Evolutionary conservation across 2,329 filamentous ascomycete species (phyloP).

Genomic region (Ascomycota sp.): DNA sequence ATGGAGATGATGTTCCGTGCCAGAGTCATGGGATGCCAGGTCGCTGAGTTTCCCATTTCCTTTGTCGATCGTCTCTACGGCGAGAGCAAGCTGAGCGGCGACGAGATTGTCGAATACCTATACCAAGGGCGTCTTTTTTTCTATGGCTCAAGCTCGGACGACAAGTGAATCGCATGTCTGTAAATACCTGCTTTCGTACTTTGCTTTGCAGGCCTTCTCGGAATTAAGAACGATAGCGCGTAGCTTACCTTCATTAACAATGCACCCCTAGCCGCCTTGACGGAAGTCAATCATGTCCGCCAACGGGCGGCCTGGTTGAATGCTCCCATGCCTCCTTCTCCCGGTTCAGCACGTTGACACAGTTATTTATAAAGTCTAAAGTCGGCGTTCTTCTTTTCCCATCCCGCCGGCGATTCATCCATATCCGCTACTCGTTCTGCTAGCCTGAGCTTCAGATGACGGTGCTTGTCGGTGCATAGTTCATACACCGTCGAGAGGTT

Average conservation of each 20-base stretch:
- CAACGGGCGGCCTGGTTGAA: too few relatives aligned
- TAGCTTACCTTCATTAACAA: too few relatives aligned
- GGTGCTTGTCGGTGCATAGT: constrained; percentile 61
- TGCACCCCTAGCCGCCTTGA: too few relatives aligned
- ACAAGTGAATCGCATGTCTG: too few relatives aligned
- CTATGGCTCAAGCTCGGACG: constrained; percentile 63
- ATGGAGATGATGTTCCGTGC: constrained; percentile 99
- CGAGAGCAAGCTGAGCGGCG: constrained; percentile 81
- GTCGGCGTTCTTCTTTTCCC: constrained; percentile 52
- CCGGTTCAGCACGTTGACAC: too few relatives aligned
- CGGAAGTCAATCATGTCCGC: too few relatives aligned
- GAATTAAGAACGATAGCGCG: too few relatives aligned
- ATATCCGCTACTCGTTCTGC: constrained; percentile 47
- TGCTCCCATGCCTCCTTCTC: neutral
- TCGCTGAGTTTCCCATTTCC: constrained; percentile 86
- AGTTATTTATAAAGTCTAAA: constrained; percentile 72
- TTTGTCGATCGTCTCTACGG: constrained; percentile 94
- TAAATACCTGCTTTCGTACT: too few relatives aligned
- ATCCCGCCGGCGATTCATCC: constrained; percentile 34
- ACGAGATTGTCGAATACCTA: constrained; percentile 91
- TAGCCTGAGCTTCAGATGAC: constrained; percentile 47
- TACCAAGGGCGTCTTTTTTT: constrained; percentile 62
- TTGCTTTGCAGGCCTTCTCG: too few relatives aligned
- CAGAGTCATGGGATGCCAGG: constrained; percentile 85
- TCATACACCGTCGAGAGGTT: constrained; percentile 87